phyloP scores from a whole-genome alignment of 805 yeast genomes.

The Yarrowia porcina region DNA sequence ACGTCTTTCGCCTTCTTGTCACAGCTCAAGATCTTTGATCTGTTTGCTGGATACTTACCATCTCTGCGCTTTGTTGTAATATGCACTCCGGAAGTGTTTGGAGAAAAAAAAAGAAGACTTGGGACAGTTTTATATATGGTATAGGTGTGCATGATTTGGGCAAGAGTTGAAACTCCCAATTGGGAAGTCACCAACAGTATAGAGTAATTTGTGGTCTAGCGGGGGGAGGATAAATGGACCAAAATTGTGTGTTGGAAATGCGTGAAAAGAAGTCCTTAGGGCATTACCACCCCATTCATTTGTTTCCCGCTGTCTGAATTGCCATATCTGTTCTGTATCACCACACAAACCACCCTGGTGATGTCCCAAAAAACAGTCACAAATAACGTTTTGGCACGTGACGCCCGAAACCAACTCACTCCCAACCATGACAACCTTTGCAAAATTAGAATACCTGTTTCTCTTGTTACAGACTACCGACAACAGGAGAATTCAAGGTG shows the following conservation, averaged over 20 bases:
- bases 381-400: neutral
- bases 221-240: neutral
- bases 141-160: neutral
- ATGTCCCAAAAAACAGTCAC: neutral
- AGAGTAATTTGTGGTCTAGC: neutral
- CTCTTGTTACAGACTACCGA: slow-evolving; percentile 26
- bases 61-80: slow-evolving; percentile 75
- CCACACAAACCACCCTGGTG: too few relatives aligned
- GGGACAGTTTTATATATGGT: neutral
- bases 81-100: slow-evolving; percentile 79
- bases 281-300: too few relatives aligned
- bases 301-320: neutral
- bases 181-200: neutral
- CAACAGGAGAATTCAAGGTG: slow-evolving; percentile 26
- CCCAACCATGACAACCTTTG: slow-evolving; percentile 26
- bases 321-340: neutral
- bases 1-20: too few relatives aligned
- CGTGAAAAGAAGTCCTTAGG: neutral
- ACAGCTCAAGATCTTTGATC: slow-evolving; percentile 1
- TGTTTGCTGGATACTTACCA: slow-evolving; percentile 66
- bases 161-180: neutral
- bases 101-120: neutral
- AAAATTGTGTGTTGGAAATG: too few relatives aligned
- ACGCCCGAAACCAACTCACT: slow-evolving; percentile 8
- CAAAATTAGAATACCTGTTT: slow-evolving; percentile 25